Conservation (phyloP, 2,329 filamentous ascomycete species). For the Aspergillus hiratsukae region DNA sequence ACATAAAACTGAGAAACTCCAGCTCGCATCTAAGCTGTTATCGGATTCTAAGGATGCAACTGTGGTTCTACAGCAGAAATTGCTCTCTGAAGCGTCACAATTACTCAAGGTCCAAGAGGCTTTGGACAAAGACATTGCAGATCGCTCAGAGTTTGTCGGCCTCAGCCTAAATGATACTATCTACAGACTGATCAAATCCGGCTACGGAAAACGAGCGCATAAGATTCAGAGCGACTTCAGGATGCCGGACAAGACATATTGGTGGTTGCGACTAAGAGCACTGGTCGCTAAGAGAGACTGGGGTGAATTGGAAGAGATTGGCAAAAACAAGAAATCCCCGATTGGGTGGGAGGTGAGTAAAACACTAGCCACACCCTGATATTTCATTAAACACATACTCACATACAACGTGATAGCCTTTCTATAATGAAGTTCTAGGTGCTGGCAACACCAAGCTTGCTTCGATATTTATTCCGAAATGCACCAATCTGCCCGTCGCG, state of each 20-base stretch:
- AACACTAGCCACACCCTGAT: not conserved
- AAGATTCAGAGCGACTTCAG: conserved; percentile 92
- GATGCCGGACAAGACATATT: conserved; percentile 81
- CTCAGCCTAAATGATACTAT: conserved; percentile 88
- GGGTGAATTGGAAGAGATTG: conserved; percentile 84
- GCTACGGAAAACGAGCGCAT: conserved; percentile 77
- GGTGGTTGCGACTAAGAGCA: conserved; percentile 82
- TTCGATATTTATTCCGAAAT: conserved; percentile 80
- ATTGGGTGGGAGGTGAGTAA: conserved; percentile 88
- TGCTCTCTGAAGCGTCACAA: conserved; percentile 73
- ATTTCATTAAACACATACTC: conserved; percentile 13
- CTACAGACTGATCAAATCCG: conserved; percentile 77
- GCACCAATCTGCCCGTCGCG: conserved; percentile 62
- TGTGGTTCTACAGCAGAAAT: conserved; percentile 61
- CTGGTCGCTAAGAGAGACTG: conserved; percentile 87
- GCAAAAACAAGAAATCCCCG: conserved; percentile 70
- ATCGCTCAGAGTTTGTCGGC: conserved; percentile 63
- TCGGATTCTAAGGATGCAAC: conserved; percentile 75
- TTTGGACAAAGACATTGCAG: conserved; percentile 76
- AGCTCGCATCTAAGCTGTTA: conserved; percentile 77
- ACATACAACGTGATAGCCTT: conserved; percentile 58
- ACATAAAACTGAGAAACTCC: conserved; percentile 76
- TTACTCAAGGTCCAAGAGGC: conserved; percentile 81
- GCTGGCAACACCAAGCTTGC: conserved; percentile 89
- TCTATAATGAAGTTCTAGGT: conserved; percentile 81